Conservation (phyloP, 2,329 filamentous ascomycete species). For the Epichloe baconii region DNA sequence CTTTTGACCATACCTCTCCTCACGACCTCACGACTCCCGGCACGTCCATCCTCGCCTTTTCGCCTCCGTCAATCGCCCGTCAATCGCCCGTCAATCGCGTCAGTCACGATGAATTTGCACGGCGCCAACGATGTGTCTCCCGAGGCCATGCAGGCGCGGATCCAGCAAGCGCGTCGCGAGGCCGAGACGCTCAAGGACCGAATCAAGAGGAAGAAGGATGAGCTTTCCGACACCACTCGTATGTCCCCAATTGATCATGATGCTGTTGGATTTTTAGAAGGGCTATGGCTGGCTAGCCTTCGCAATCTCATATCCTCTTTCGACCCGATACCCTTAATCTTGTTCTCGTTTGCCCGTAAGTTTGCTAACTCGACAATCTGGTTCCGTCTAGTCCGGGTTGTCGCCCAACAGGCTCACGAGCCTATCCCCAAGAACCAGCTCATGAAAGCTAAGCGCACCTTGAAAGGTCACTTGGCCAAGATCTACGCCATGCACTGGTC, state of each 20-base stretch:
- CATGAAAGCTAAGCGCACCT: constrained; percentile 93
- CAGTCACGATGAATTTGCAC: constrained; percentile 40
- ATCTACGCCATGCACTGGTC: constrained; percentile 99
- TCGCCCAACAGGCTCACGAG: constrained; percentile 86
- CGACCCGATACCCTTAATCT: neutral
- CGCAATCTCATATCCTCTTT: neutral
- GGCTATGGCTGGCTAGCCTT: neutral
- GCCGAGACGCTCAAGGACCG: constrained; percentile 95
- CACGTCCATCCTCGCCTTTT: constrained; percentile 3
- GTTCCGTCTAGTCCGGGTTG: constrained; percentile 60
- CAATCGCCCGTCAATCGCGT: constrained; percentile 7
- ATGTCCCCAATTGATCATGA: constrained; percentile 33
- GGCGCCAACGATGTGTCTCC: constrained; percentile 51
- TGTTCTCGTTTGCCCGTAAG: neutral
- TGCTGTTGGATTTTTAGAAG: neutral
- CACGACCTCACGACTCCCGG: neutral
- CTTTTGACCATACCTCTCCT: constrained; percentile 6
- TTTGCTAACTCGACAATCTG: constrained; percentile 12
- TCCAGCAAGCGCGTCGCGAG: constrained; percentile 86
- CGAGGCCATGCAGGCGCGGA: constrained; percentile 82
- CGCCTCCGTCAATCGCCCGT: neutral
- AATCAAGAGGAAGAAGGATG: constrained; percentile 99
- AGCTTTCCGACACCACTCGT: constrained; percentile 95
- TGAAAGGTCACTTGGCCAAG: constrained; percentile 97
- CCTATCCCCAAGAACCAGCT: constrained; percentile 76